Conservation (phyloP, 2,329 filamentous ascomycete species). For the Mycogone perniciosa region DNA sequence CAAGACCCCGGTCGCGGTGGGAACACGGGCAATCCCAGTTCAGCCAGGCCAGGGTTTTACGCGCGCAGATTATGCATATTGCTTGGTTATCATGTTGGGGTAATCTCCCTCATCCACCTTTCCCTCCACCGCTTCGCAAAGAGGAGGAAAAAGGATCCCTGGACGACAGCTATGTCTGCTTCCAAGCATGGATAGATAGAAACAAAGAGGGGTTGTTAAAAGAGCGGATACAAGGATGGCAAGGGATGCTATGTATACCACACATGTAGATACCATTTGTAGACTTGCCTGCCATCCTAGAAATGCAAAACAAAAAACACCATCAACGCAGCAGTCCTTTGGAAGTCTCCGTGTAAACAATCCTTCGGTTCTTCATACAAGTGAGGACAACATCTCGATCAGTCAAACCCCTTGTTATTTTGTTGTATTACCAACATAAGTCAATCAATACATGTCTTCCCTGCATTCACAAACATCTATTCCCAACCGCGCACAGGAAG, state of each 20-base stretch:
- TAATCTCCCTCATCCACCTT: no score
- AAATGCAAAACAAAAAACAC: not conserved
- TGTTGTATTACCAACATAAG: not conserved
- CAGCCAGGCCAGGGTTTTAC: no score
- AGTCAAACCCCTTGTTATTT: not conserved
- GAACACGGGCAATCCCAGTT: no score
- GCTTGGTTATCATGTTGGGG: no score
- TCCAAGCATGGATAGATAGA: not conserved
- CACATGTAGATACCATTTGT: conserved; percentile 8
- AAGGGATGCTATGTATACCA: conserved; percentile 1
- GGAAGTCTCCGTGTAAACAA: no score
- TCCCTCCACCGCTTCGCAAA: no score
- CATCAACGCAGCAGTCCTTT: not conserved
- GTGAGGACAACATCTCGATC: no score
- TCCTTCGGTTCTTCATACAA: no score
- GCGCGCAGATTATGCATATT: no score
- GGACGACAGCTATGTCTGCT: not conserved
- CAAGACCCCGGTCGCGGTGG: no score
- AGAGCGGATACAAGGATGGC: not conserved
- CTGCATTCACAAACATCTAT: not conserved
- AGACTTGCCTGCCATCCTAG: not conserved
- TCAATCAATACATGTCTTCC: not conserved
- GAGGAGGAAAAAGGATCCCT: not conserved
- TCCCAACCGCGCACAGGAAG: no score
- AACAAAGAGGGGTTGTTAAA: not conserved